A percentile compares a stretch with the other conserved stretches of the same genome.
These are phyloP conservation scores for Trypethelium eluteriae DNA, from an alignment of 495 filamentous ascomycete genomes.

Conservation along the genomic window DNA sequence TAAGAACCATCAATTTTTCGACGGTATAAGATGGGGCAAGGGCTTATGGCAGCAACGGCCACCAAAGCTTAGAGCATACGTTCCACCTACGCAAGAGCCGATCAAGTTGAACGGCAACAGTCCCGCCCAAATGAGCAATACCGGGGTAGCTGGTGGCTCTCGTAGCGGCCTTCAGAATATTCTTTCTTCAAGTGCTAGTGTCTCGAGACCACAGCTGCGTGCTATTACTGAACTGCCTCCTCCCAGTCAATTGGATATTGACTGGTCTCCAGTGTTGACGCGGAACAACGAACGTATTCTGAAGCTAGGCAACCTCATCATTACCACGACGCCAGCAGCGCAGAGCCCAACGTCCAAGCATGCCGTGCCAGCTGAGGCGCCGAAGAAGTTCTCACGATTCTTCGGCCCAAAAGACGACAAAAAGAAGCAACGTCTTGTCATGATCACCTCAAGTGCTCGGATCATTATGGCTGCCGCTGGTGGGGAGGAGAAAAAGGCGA, in stretches of 20 bases:
- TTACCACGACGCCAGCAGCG: constrained; percentile 63
- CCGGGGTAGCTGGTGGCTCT: constrained; percentile 33
- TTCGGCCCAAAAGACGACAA: constrained; percentile 86
- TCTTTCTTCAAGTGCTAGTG: constrained; percentile 23
- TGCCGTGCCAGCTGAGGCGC: constrained; percentile 46
- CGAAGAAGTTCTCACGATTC: constrained; percentile 85
- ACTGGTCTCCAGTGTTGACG: constrained; percentile 95
- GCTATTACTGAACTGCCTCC: constrained; percentile 94
- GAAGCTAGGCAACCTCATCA: constrained; percentile 83
- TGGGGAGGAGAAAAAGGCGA: constrained; percentile 92
- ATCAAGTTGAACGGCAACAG: constrained; percentile 69
- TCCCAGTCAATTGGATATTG: constrained; percentile 93
- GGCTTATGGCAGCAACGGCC: constrained; percentile 86
- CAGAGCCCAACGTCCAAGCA: constrained; percentile 61
- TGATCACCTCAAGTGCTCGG: constrained; percentile 86
- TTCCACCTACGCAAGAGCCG: constrained; percentile 68
- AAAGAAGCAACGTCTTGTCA: constrained; percentile 84
- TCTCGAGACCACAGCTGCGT: constrained; percentile 55
- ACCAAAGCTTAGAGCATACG: constrained; percentile 79
- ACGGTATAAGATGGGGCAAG: constrained; percentile 78
- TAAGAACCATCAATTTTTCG: constrained; percentile 95
- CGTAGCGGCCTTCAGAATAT: constrained; percentile 37
- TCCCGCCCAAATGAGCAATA: constrained; percentile 29
- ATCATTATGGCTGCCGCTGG: constrained; percentile 87
- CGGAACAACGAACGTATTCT: constrained; percentile 87